Percentiles rank a stretch among this genome's conserved stretches.
Evolutionary conservation across 768 basidiomycete genomes (phyloP).

Genomic region (Phaeotremella skinneri): DNA sequence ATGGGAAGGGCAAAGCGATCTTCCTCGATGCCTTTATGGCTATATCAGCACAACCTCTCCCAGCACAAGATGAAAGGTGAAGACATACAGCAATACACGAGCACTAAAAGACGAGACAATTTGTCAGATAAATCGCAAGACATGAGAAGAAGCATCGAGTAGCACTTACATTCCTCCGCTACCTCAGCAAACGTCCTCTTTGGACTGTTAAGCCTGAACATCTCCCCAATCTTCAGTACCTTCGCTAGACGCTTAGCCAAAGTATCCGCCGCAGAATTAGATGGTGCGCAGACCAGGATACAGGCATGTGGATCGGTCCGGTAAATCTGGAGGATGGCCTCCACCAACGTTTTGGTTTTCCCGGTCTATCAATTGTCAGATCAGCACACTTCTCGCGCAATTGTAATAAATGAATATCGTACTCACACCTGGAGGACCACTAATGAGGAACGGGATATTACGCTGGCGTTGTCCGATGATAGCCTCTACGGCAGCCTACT

Average conservation of each 20-base stretch:
- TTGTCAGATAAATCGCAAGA: background rate
- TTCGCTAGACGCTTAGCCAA: slow-evolving; percentile 42
- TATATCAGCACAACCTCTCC: slow-evolving; percentile 15
- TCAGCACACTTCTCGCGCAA: slow-evolving; percentile 3
- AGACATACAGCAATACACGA: slow-evolving; percentile 14
- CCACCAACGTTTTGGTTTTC: slow-evolving; percentile 47
- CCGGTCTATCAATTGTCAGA: slow-evolving; percentile 20
- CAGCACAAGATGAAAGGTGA: background rate
- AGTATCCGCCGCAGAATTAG: slow-evolving; percentile 52
- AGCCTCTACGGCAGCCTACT: slow-evolving; percentile 29
- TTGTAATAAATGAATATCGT: background rate
- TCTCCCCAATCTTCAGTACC: slow-evolving; percentile 22
- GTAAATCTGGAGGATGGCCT: slow-evolving; percentile 48
- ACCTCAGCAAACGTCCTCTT: slow-evolving; percentile 52
- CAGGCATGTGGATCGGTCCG: slow-evolving; percentile 30
- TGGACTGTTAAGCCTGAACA: slow-evolving; percentile 49
- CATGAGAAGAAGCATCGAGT: background rate
- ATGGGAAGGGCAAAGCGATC: slow-evolving; percentile 38
- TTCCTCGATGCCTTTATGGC: slow-evolving; percentile 26
- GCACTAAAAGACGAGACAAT: background rate
- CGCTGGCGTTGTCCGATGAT: slow-evolving; percentile 24
- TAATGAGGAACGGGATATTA: slow-evolving; percentile 45
- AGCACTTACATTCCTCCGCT: slow-evolving; percentile 22
- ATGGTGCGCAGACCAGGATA: slow-evolving; percentile 50
- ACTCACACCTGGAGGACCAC: slow-evolving; percentile 50